Base-by-base conservation (phyloP, 495 filamentous ascomycete species). In the Tuber umbilicatum region DNA sequence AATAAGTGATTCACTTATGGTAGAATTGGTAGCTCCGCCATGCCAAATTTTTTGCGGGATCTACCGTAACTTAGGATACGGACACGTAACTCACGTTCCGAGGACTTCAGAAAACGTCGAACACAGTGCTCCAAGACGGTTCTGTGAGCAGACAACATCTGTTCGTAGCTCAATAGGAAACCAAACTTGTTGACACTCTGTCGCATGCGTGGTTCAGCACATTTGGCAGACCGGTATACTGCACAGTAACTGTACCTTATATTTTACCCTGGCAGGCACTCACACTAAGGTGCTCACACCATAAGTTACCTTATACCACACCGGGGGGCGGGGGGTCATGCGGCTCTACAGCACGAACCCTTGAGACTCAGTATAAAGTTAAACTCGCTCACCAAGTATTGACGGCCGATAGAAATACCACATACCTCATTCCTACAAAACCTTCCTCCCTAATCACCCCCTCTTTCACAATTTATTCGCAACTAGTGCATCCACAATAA, bases 351-450 rank as follows among this genome's bases (percentile, higher is more conserved):
- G 5, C 50, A 16, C 12, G 21, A 12, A 50, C 21, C 17, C 50
- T 5, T 2, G 3, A n/a, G 10, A 60, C 31, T 31, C 1, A 7
- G 5, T 60, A 60, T 60, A 60, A 60, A 60, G 50, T 60, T 4
- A 27, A 60, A 60, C 50, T 60, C 50, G 50, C 50, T 60, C 50
- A 60, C 50, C 50, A 60, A 16, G 12, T 60, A 60, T 60, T 60
- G 50, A 60, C n/a, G 27, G 21, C 50, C 50, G n/a, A 31, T 60
- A 60, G 1, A n/a, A 16, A 60, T 60, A 60, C 50, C n/a, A 60
- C 50, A 60, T 64, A 64, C 55, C 4, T 17, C 55, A 64, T 17
- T 64, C 55, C 55, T 64, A 17, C 31, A 17, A 5, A 64, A 35
- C 14, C 27, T 64, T 64, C 14, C 55, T 19, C 55, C 55, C 55